These are phyloP conservation scores for Salix suchowensis DNA, from an alignment of 345 rosid genomes.

Conservation along the genomic window DNA sequence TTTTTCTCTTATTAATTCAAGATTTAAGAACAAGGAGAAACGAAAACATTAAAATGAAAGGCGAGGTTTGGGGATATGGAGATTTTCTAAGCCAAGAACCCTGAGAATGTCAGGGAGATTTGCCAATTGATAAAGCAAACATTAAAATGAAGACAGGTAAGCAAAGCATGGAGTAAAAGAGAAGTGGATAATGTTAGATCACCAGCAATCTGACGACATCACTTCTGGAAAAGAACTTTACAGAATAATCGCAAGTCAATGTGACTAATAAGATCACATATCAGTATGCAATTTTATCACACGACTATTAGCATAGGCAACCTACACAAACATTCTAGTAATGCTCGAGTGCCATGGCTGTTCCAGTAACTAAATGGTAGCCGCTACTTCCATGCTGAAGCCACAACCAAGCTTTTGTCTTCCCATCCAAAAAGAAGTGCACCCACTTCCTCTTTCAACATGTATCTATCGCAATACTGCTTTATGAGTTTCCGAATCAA, in stretches of 20 bases:
- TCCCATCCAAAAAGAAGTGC: conserved; percentile 87
- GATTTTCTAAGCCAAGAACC: background rate
- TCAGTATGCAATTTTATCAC: conserved; percentile 15
- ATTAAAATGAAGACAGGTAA: background rate
- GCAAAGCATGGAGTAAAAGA: background rate
- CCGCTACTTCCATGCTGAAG: conserved; percentile 78
- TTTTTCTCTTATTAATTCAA: background rate
- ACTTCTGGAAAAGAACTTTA: background rate
- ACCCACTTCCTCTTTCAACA: conserved; percentile 56
- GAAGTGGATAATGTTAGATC: background rate
- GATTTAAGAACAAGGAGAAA: background rate
- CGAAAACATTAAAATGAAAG: background rate
- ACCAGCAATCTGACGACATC: conserved; percentile 1
- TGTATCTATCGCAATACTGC: conserved; percentile 59
- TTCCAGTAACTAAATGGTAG: background rate
- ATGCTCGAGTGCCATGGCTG: background rate
- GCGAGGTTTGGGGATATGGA: background rate
- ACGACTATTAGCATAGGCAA: conserved; percentile 20
- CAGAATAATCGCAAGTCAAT: background rate
- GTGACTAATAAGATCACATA: background rate
- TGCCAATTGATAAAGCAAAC: background rate
- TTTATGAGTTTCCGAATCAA: conserved; percentile 44
- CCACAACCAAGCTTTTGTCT: conserved; percentile 75
- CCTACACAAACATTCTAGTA: background rate
- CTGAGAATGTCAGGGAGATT: background rate